These are phyloP conservation scores for Fusarium sp. DNA, from an alignment of 2,329 filamentous ascomycete species.

Conservation along the genomic window DNA sequence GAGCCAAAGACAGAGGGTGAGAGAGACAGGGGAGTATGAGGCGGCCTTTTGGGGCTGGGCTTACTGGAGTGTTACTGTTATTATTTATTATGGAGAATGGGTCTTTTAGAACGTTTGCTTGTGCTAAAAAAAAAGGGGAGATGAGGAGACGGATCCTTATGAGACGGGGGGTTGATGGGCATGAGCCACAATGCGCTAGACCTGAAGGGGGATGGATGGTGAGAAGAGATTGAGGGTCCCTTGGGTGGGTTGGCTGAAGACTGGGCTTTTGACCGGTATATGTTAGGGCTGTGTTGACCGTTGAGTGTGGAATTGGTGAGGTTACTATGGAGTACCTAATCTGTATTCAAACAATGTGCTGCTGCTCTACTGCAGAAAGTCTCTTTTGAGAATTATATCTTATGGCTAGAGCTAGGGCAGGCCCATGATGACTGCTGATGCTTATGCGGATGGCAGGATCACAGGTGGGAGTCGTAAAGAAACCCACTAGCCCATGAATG, in stretches of 20 bases:
- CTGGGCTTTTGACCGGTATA: slow-evolving; percentile 9
- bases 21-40: slow-evolving; percentile 37
- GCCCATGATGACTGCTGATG: slow-evolving; percentile 22
- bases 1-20: slow-evolving; percentile 28
- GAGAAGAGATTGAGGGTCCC: slow-evolving; percentile 35
- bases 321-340: neutral
- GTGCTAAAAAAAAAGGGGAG: slow-evolving; percentile 41
- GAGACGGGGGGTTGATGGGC: slow-evolving; percentile 4
- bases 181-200: slow-evolving; percentile 29
- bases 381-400: neutral
- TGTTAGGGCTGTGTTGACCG: slow-evolving; percentile 18
- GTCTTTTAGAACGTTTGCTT: slow-evolving; percentile 11
- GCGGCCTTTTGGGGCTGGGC: slow-evolving; percentile 41
- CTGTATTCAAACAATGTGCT: neutral
- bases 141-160: slow-evolving; percentile 30
- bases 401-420: neutral
- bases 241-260: slow-evolving; percentile 5
- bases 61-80: slow-evolving; percentile 22
- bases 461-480: slow-evolving; percentile 17
- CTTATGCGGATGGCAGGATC: slow-evolving; percentile 28
- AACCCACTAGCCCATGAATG: slow-evolving; percentile 19
- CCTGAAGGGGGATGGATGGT: slow-evolving; percentile 13
- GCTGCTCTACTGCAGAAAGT: neutral
- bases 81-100: slow-evolving; percentile 32
- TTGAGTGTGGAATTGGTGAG: neutral